Base-by-base conservation (phyloP, 176 grass and related monocot genomes). In the Dactylis glomerata region DNA sequence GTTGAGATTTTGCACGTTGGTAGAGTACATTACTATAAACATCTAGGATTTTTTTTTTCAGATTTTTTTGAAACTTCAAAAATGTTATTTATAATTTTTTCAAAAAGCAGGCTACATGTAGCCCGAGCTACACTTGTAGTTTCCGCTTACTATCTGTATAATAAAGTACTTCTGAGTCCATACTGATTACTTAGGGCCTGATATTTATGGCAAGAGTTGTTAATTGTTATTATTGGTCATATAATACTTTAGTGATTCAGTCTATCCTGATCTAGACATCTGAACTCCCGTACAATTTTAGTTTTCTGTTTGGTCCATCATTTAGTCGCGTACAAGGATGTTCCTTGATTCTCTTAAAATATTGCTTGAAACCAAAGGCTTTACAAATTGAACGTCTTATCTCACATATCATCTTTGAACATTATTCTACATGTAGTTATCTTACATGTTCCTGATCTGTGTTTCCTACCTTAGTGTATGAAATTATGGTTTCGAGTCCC, bases 131-230 rank as follows among this genome's bases (percentile, higher is more conserved):
- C n/a, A n/a, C n/a, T n/a, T n/a, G n/a, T n/a, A n/a, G n/a, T 86
- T 49, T n/a, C 50, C 20, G 5, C 2, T 11, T 2, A 72, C 42
- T 56, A 16, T 40, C 47, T 11, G 20, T 52, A 73, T 15, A 79
- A 4, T 41, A 2, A 52, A 36, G 20, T 79, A 32, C 20, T 75
- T 1, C 4, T 27, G 52, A 44, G 36, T 72, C 6, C 26, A 80
- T 67, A 36, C 20, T 84, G 23, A 30, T 74, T 74, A 30, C 17
- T 9, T 14, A 44, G 55, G 22, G 30, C 37, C 45, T 84, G 20
- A 10, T 73, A 52, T 80, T 89, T 84, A 49, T 89, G 36, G 26
- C 56, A 73, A 55, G 23, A 73, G 69, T 15, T 73, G n/a, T 2
- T 73, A 44, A 17, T 28, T n/a, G 1, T 47, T 73, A 73, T 73